Evolutionary conservation across 805 yeast species (phyloP), one percentile per base, ranked within the genome.

Genomic region (Cyberlindnera mrakii): DNA sequence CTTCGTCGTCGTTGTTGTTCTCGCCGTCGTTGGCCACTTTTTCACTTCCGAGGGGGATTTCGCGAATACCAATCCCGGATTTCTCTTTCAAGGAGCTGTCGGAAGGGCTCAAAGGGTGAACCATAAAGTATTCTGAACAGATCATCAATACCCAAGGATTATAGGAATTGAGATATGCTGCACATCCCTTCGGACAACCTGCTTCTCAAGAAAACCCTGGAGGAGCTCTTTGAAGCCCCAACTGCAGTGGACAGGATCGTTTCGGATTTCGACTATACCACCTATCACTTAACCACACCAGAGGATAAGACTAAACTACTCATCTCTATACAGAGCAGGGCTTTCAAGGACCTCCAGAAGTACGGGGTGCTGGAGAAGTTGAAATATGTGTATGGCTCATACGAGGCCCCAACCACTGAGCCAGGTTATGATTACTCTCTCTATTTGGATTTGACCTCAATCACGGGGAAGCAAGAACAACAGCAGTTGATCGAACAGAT

Each of bases 191-290:
- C 84, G 51, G 81, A 85, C 60, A 93, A 93, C 59, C 72, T 89
- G 42, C 75, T 95, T 55, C 73, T 93, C 51, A 80, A 87, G 59
- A 82, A 86, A 52, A 80, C 96, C 1, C 73, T 93, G 50, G 74
- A 79, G 30, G 95, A 85, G 60, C 77, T 89, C 40, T 67, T 85
- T 41, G 80, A 70, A 18, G 67, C 63, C 20, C 72, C 77, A 3
- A 62, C 74, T 39, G 66, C 78, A 6, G 70, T 88, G 49, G 97
- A 93, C 65, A 78, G 97, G 63, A 80, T 91, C 48, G 78, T 93
- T 49, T 82, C 95, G 33, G 99, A 93, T 68, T 93, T 93, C 56
- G 99, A 93, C 65, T 88, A 88, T 67, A 95, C 96, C 39, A 85
- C 93, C 27, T 90, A 85, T 66, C 98, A 91, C 64, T 71, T 93